Percentiles rank a stretch among this genome's conserved stretches.
These are phyloP conservation scores for Papilionanthe hybrid DNA, from an alignment of 116 monocot genomes.

Conservation along the genomic window DNA sequence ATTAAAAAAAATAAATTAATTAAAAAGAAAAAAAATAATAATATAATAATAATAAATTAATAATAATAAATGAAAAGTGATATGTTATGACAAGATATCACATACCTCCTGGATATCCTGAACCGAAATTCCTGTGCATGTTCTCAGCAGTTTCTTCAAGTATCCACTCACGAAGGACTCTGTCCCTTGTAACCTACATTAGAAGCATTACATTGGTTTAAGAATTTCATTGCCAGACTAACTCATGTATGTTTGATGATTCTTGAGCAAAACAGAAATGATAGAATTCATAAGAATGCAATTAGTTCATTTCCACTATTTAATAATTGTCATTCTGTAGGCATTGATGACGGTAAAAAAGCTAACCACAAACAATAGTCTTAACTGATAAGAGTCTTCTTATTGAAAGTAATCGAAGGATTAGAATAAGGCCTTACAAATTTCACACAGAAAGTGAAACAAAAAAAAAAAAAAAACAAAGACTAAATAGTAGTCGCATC, in stretches of 20 bases:
- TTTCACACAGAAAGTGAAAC: not conserved
- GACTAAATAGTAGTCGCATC: not conserved
- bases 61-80: too few relatives aligned
- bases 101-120: conserved; percentile 95
- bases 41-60: too few relatives aligned
- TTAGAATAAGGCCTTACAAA: not conserved
- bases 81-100: not conserved
- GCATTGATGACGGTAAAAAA: not conserved
- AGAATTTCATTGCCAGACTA: not conserved
- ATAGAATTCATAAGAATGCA: not conserved
- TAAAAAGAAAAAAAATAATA: too few relatives aligned
- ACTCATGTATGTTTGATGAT: not conserved
- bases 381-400: conserved; percentile 1
- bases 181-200: conserved; percentile 79
- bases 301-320: not conserved
- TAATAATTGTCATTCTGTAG: not conserved
- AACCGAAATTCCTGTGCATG: conserved; percentile 79
- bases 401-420: not conserved
- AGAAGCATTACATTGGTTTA: not conserved
- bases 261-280: not conserved
- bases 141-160: conserved; percentile 69
- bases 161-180: conserved; percentile 72
- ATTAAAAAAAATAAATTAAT: not conserved
- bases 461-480: not conserved
- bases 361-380: not conserved